Conservation (phyloP, 2,329 filamentous ascomycete species). For the Coniochaeta ligniaria region DNA sequence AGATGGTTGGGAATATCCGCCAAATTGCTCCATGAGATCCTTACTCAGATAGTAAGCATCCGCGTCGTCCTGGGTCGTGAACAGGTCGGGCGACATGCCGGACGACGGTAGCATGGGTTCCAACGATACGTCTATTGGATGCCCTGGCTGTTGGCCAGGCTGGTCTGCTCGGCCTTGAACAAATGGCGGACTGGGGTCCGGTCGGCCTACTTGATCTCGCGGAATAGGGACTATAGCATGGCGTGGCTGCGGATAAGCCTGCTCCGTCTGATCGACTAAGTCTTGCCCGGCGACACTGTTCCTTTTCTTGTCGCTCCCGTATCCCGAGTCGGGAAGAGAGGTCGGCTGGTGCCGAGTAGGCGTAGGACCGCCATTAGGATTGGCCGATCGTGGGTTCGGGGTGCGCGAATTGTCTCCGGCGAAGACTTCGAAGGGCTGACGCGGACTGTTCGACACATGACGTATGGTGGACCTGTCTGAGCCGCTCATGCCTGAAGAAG, state of each 20-base stretch:
- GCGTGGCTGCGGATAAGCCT: not conserved
- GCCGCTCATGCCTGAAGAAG: constrained; percentile 13
- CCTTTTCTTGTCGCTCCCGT: not conserved
- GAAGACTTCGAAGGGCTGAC: not conserved
- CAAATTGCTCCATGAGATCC: not conserved
- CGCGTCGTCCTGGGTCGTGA: not conserved
- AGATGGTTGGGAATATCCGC: not conserved
- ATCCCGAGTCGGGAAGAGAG: not conserved
- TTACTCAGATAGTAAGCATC: not conserved
- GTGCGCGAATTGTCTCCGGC: not conserved
- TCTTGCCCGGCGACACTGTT: not conserved
- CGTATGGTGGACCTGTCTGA: constrained; percentile 16
- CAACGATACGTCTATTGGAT: not conserved
- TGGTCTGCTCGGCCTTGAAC: not conserved
- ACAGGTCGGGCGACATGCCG: not conserved
- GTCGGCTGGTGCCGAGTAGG: not conserved
- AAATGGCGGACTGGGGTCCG: not conserved
- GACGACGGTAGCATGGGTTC: not conserved
- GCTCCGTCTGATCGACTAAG: not conserved
- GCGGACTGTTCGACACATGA: constrained; percentile 18
- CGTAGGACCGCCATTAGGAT: not conserved
- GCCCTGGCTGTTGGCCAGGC: not conserved
- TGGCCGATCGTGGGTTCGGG: not conserved
- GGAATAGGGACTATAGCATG: not conserved
- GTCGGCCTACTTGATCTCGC: not conserved